Percentiles rank a stretch among this genome's conserved stretches.
phyloP scores from a whole-genome alignment of 2,329 filamentous ascomycete species.

The Fusarium secorum region DNA sequence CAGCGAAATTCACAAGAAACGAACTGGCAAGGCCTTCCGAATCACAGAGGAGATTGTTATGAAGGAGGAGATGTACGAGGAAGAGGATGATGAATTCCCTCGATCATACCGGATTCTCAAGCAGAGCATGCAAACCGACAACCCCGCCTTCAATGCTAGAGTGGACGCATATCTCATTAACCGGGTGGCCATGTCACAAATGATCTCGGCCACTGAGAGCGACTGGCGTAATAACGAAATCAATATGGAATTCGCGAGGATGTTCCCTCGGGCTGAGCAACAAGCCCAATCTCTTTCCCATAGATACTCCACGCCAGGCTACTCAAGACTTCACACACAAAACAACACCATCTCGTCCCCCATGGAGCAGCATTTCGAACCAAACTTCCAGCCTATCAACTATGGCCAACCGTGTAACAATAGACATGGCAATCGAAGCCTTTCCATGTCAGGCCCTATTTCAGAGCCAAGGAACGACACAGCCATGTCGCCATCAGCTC shows the following conservation, averaged over 20 bases:
- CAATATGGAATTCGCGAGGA: conserved; percentile 56
- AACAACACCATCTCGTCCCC: conserved; percentile 23
- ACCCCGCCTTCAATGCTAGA: conserved; percentile 67
- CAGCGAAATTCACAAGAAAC: conserved; percentile 88
- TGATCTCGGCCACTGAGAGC: conserved; percentile 48
- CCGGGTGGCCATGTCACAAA: conserved; percentile 53
- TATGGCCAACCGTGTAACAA: conserved; percentile 22
- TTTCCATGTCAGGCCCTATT: conserved; percentile 31
- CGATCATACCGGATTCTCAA: conserved; percentile 71
- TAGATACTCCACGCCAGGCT: conserved; percentile 33
- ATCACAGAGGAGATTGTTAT: conserved; percentile 87
- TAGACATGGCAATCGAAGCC: conserved; percentile 24
- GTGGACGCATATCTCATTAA: conserved; percentile 60
- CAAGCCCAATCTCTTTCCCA: conserved; percentile 40
- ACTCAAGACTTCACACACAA: conserved; percentile 15
- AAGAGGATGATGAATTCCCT: conserved; percentile 84
- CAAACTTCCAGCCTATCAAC: conserved; percentile 39
- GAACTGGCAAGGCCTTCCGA: conserved; percentile 82
- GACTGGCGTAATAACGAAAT: conserved; percentile 56
- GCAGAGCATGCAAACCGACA: conserved; percentile 67
- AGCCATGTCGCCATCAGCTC: conserved; percentile 37
- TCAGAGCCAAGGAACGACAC: conserved; percentile 22
- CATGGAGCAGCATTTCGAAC: conserved; percentile 22
- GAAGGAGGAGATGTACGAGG: conserved; percentile 96
- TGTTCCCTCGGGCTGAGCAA: conserved; percentile 52